Percentiles rank a stretch among this genome's conserved stretches.
phyloP scores from a whole-genome alignment of 116 monocot genomes.

The Thalassia testudinum region DNA sequence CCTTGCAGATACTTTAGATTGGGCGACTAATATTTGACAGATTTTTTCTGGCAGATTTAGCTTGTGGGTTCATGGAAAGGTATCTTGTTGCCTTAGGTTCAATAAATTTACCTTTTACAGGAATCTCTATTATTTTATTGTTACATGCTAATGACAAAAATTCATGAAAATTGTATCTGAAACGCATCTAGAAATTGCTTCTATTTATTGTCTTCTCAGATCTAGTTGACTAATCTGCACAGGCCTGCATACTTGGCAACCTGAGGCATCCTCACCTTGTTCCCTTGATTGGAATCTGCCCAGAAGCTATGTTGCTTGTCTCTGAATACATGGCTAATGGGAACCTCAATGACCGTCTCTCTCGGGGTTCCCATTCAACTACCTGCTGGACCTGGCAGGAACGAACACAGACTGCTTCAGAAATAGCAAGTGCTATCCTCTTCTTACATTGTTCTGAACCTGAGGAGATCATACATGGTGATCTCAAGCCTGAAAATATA shows the following conservation, averaged over 20 bases:
- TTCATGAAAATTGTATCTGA: too few species aligned
- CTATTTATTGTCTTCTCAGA: too few species aligned
- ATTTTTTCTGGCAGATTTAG: too few species aligned
- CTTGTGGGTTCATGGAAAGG: too few species aligned
- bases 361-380: constrained; percentile 6
- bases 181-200: too few species aligned
- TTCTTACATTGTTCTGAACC: constrained; percentile 71
- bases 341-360: constrained; percentile 39
- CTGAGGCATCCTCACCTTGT: constrained; percentile 68
- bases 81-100: too few species aligned
- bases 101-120: too few species aligned
- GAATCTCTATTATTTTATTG: too few species aligned
- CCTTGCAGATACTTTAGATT: too few species aligned
- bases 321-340: constrained; percentile 72
- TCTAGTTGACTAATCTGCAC: constrained; percentile 2
- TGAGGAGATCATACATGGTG: constrained; percentile 55
- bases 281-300: constrained; percentile 40
- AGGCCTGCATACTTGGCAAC: constrained; percentile 56
- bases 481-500: constrained; percentile 61
- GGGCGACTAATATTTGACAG: too few species aligned
- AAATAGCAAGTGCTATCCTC: constrained; percentile 45
- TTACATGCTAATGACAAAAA: too few species aligned
- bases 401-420: constrained; percentile 27
- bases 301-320: constrained; percentile 51
- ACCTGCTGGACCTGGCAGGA: constrained; percentile 35